Evolutionary conservation across 2,329 filamentous ascomycete species (phyloP), one percentile per base, ranked within the genome.

Genomic region (Colletotrichum australisinense): DNA sequence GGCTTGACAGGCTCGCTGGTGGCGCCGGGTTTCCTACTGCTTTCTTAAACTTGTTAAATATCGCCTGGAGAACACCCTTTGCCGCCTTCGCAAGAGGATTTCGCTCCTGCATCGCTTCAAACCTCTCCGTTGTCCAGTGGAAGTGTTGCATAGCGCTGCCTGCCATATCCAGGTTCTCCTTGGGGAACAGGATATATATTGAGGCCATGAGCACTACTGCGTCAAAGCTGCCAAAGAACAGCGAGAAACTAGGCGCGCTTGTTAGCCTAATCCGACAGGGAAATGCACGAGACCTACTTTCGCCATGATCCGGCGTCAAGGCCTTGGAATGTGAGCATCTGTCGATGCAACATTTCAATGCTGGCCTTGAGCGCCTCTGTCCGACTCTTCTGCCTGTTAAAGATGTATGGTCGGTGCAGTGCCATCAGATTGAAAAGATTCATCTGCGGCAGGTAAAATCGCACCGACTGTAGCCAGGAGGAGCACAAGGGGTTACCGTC

Each of bases 221-320:
- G 76, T 92, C 90, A 72, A 92, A 92, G 7, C 89, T 91, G 65
- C 89, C 89, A 65, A 91, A 91, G 78, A 92, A 91, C 4, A 92
- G 83, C 19, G 86, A 84, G 75, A 89, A 89, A 28, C 83, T 86
- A 14, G 24, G 57, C 11, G 24, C 28, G n/a, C 7, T 19, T 55
- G 60, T 59, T 16, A 59, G 35, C 38, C n/a, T 16, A 11, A 19
- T 24, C 63, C 68, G 26, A n/a, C 4, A 24, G 19, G 19, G 55
- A 8, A 12, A 26, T 19, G 35, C 22, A 11, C 26, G 19, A 64
- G 42, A 77, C 81, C 75, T 75, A 83, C 78, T 84, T 83, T 65
- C 80, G 81, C 83, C 83, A 91, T 63, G 90, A 86, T 55, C 87
- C 84, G 19, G 86, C 84, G 22, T 83, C 83, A 14, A 91, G 79